phyloP scores from a whole-genome alignment of 352 stramenopile species.

The Stephanocyclus meneghinianus region DNA sequence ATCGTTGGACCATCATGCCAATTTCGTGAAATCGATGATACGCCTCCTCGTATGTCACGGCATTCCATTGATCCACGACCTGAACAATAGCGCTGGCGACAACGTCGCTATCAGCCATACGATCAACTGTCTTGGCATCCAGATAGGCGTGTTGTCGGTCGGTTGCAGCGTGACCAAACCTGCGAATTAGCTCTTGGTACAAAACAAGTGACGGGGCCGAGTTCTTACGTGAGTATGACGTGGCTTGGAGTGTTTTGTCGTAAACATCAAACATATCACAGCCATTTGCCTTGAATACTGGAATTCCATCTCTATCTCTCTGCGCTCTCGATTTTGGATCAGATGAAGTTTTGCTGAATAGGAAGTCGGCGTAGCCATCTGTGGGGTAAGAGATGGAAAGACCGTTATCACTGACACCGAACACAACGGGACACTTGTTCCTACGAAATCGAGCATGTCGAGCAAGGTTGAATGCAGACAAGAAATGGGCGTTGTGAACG shows the following conservation, averaged over 20 bases:
- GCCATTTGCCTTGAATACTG: conserved; percentile 70
- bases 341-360: conserved; percentile 47
- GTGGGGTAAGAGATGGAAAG: conserved; percentile 81
- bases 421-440: conserved; percentile 82
- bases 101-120: conserved; percentile 61
- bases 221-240: conserved; percentile 65
- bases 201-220: conserved; percentile 71
- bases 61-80: conserved; percentile 57
- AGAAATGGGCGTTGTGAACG: conserved; percentile 85
- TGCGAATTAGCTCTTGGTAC: conserved; percentile 70
- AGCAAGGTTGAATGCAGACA: conserved; percentile 79
- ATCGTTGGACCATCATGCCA: conserved; percentile 36
- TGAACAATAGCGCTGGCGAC: conserved; percentile 54
- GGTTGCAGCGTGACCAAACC: conserved; percentile 85
- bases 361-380: conserved; percentile 67
- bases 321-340: conserved; percentile 1
- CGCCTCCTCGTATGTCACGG: conserved; percentile 56
- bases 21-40: conserved; percentile 70
- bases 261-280: conserved; percentile 80
- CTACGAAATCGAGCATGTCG: conserved; percentile 73
- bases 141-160: conserved; percentile 83
- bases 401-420: conserved; percentile 84
- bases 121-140: conserved; percentile 44
- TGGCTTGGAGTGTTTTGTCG: conserved; percentile 69
- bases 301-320: conserved; percentile 47